Evolutionary conservation across 129 eudicot genomes (phyloP), one percentile per base, ranked within the genome.

Genomic region (Erigeron canadensis): DNA sequence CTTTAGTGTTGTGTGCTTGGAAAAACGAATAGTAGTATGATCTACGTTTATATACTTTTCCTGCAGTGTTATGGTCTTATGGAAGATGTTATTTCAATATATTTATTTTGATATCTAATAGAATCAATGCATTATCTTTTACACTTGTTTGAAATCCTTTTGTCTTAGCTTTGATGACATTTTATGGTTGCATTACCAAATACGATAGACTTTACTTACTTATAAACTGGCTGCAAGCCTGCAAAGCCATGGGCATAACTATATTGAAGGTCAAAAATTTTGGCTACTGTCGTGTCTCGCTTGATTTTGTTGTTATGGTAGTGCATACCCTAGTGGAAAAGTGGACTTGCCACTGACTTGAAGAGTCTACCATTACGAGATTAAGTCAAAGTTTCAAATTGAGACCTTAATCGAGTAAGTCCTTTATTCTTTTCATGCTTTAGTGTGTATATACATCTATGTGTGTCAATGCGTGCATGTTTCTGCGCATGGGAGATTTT

Each of bases 1-100:
- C 96, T 12, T 72, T 89, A 38, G 76, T 89, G 18, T 78, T 89
- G 83, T 82, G 85, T 86, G 96, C 88, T 57, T 89, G 96, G 96
- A 89, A 82, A 88, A 85, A 75, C 54, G 92, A 89, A 44, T 89
- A 86, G 86, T 48, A 17, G 16, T 69, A 63, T 63, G 38, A 4
- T 69, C 46, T 54, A 68, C 39, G 18, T 54, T 56, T 16, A 59
- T 16, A 59, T 66, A 60, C 15, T 4, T 63, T 63, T 63, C n/a
- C 22, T 12, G 4, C 60, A 44, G 28, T 51, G 81, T 63, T 69
- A 77, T 70, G 81, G 28, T 51, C 76, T 63, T 69, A 77, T 70
- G 81, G 65, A 69, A 47, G 65, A 77, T 77, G 72, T 78, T 63
- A 63, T 63, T 19, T 21, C 9, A 56, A 78, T 63, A 71, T 71